Evolutionary conservation across 495 filamentous ascomycete species (phyloP).

Genomic region (Aspergillus funiculosus): DNA sequence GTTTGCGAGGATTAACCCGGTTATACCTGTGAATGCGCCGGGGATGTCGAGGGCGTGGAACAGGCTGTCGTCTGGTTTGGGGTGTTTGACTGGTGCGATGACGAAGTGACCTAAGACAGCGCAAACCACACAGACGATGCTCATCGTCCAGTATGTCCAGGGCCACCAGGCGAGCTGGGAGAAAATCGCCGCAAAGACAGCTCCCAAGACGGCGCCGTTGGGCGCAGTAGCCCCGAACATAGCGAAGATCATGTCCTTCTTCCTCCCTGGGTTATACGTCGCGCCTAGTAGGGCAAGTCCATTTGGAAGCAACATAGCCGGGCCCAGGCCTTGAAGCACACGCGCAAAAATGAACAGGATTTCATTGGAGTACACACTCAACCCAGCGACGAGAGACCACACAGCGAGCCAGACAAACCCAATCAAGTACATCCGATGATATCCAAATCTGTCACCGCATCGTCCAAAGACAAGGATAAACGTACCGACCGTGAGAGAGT

Average conservation of each 20-base stretch:
- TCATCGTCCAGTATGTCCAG: conserved; percentile 58
- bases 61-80: conserved; percentile 14
- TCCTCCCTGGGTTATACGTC: conserved; percentile 46
- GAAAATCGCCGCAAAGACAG: conserved; percentile 46
- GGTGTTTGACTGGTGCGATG: conserved; percentile 43
- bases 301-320: conserved; percentile 58
- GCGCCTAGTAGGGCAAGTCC: conserved; percentile 56
- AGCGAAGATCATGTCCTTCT: conserved; percentile 60
- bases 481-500: conserved; percentile 55
- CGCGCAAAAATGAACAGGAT: conserved; percentile 55
- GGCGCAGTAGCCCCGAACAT: conserved; percentile 60
- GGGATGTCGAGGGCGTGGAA: conserved; percentile 35
- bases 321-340: conserved; percentile 56
- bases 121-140: conserved; percentile 38
- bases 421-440: conserved; percentile 51
- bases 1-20: conserved; percentile 51
- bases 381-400: conserved; percentile 52
- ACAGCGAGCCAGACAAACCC: conserved; percentile 54
- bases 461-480: conserved; percentile 61
- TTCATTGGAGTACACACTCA: conserved; percentile 43
- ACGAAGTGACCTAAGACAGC: conserved; percentile 36
- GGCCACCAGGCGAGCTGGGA: conserved; percentile 56
- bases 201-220: conserved; percentile 46
- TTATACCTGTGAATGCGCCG: conserved; percentile 50
- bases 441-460: conserved; percentile 54